A percentile compares a stretch with the other conserved stretches of the same genome.
Conservation (phyloP, 2,329 filamentous ascomycete genomes). For the Colletotrichum eremochloae region DNA sequence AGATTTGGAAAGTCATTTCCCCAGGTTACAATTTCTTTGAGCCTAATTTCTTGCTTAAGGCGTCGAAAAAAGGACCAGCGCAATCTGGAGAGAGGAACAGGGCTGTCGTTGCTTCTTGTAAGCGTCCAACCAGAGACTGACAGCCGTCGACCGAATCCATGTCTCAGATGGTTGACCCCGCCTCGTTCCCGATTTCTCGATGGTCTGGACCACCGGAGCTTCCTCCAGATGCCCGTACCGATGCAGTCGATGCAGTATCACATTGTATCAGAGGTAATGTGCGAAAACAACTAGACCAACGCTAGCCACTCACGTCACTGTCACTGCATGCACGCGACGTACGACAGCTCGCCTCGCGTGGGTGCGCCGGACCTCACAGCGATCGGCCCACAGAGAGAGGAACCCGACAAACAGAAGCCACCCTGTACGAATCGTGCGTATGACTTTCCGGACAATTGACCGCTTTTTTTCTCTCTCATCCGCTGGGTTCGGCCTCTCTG, state of each 20-base stretch:
- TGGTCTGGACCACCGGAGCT: background rate
- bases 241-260: conserved; percentile 20
- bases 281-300: conserved; percentile 18
- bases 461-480: conserved; percentile 25
- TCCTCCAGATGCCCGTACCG: conserved; percentile 6
- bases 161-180: conserved; percentile 10
- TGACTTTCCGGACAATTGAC: conserved; percentile 25
- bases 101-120: background rate
- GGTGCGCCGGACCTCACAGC: conserved; percentile 23
- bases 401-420: background rate
- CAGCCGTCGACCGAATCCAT: conserved; percentile 16
- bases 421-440: conserved; percentile 23
- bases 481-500: conserved; percentile 9
- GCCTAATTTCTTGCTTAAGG: conserved; percentile 2
- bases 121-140: conserved; percentile 5
- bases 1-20: conserved; percentile 7
- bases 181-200: background rate
- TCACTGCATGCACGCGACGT: conserved; percentile 28
- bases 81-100: conserved; percentile 1
- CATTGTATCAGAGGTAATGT: conserved; percentile 28
- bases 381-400: conserved; percentile 11
- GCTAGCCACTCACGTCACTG: conserved; percentile 35
- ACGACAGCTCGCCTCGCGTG: conserved; percentile 13
- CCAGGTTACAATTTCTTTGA: background rate
- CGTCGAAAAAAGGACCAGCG: background rate